Evolutionary conservation across 768 basidiomycete species (phyloP).

Genomic region (Tulasnella sp.): DNA sequence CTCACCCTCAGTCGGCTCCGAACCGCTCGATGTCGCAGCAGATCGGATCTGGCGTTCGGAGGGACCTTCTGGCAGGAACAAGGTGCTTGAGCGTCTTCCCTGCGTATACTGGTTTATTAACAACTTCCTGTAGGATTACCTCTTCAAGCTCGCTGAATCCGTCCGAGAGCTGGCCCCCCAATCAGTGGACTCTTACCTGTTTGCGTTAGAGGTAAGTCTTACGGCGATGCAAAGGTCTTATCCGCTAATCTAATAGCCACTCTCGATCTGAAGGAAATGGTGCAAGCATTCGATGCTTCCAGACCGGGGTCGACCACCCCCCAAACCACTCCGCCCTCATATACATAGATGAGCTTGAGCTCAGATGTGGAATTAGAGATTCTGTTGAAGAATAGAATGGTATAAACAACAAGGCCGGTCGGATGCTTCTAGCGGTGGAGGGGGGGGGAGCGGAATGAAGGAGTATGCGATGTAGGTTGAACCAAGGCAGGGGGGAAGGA

Average conservation of each 20-base stretch:
- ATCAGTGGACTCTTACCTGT: constrained; percentile 71
- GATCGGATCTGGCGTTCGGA: constrained; percentile 64
- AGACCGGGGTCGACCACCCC: neutral
- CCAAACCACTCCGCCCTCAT: neutral
- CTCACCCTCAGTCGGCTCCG: constrained; percentile 86
- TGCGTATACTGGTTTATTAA: neutral
- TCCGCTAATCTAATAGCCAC: neutral
- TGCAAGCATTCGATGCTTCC: neutral
- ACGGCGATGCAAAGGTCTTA: neutral
- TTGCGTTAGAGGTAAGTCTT: constrained; percentile 60
- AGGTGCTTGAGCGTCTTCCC: constrained; percentile 44
- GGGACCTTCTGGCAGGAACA: constrained; percentile 89
- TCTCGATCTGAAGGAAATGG: neutral
- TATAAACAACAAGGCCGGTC: constrained; percentile 12
- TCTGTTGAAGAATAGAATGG: constrained; percentile 17
- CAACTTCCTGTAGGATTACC: constrained; percentile 61
- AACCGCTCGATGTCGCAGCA: constrained; percentile 67
- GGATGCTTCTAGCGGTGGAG: neutral
- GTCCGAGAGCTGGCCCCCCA: constrained; percentile 69
- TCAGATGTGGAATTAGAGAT: neutral
- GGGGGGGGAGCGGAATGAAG: neutral
- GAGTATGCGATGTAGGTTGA: neutral
- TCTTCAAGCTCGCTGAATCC: constrained; percentile 70
- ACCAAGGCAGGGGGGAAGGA: neutral
- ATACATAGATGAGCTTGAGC: neutral